A percentile compares a stretch with the other conserved stretches of the same genome.
Conservation (phyloP, 2,329 filamentous ascomycete species). For the Sclerotiophoma versabilis region DNA sequence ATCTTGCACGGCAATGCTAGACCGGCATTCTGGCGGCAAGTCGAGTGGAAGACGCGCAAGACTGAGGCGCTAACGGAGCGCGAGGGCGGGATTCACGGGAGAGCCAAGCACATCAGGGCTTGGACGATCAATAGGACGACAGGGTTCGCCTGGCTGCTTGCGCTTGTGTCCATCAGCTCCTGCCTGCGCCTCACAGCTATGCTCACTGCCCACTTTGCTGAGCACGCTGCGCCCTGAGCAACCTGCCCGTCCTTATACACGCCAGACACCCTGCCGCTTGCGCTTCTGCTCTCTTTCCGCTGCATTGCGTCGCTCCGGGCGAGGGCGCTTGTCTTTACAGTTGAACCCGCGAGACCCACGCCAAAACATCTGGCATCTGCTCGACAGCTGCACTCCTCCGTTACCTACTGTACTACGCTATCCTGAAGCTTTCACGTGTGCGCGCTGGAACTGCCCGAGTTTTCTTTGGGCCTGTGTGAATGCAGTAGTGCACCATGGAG, state of each 20-base stretch:
- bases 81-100: conserved; percentile 14
- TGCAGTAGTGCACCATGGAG: conserved; percentile 42
- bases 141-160: conserved; percentile 12
- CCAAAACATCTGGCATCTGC: conserved; percentile 16
- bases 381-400: conserved; percentile 18
- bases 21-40: conserved; percentile 1
- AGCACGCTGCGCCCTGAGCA: conserved; percentile 22
- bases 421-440: conserved; percentile 8
- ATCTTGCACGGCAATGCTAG: background rate
- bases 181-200: conserved; percentile 22
- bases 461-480: conserved; percentile 19
- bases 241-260: conserved; percentile 19
- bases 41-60: conserved; percentile 18
- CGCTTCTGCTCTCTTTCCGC: conserved; percentile 24
- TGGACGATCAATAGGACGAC: conserved; percentile 16
- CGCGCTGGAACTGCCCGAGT: conserved; percentile 17
- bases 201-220: conserved; percentile 18
- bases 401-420: conserved; percentile 14
- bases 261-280: conserved; percentile 6
- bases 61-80: conserved; percentile 9
- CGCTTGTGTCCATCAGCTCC: conserved; percentile 19
- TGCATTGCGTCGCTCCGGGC: conserved; percentile 36
- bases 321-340: conserved; percentile 34
- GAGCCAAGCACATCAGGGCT: conserved; percentile 16
- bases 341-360: conserved; percentile 20